Evolutionary conservation across 257 asterid species (phyloP), one percentile per base, ranked within the genome.

Genomic region (Gentiana straminea): DNA sequence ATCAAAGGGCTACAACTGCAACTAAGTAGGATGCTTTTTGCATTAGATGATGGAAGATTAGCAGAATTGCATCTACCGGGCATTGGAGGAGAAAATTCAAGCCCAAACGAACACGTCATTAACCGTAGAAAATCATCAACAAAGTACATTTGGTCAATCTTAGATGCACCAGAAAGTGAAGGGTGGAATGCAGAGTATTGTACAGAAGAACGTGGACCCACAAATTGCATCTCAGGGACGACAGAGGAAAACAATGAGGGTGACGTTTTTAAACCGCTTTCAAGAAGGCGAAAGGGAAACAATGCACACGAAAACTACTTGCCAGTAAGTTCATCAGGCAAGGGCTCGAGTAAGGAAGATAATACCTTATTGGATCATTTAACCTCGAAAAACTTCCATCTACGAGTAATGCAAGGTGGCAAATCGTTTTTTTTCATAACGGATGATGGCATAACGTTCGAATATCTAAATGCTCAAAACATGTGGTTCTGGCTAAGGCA

Each of bases 151-250:
- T 89, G 97, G 97, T 86, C 94, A 1, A 11, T 82, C 32, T 3
- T 86, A 66, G 96, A 89, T 50, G 86, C 94, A 57, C 96, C 97
- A 0, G 96, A 86, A 69, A 77, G 84, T 0, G 97, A 89, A 73
- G 97, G 97, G 45, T 89, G 97, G 97, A 89, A 89, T 57, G 84
- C 84, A 0, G 94, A 89, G 56, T 86, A 89, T 35, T 89, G 97
- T 71, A 82, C 71, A 13, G 94, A 81, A 68, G 84, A 82, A 64
- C 83, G 66, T 2, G 96, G 96, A 52, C 97, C 96, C 11, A 44
- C 69, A 3, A 84, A 89, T 60, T 89, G 97, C 77, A 72, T 89
- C 44, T 12, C 60, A 38, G 97, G 97, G 44, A 70, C 83, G 32
- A 86, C 73, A 66, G 91, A 82, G 33, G 97, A 81, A 66, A 64